Evolutionary conservation across 225 moss, liverwort and hornwort genomes (phyloP).

Genomic region (Lunularia cruciata): DNA sequence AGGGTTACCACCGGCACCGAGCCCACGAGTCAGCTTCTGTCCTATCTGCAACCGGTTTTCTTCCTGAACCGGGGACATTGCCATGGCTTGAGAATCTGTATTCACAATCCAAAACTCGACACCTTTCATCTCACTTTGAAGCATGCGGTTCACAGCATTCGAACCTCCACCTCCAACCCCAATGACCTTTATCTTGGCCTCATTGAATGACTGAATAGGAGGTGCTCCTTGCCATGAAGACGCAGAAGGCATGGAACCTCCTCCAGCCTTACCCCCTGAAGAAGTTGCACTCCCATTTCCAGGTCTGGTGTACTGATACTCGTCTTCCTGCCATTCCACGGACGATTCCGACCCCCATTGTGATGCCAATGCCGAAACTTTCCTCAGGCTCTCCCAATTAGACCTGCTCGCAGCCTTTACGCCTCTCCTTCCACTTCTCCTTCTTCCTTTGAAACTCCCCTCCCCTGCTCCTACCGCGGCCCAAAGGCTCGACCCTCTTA

Average conservation of each 20-base stretch:
- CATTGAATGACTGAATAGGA: constrained; percentile 59
- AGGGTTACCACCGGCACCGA: constrained; percentile 93
- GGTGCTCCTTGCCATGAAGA: constrained; percentile 37
- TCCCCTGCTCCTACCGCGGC: constrained; percentile 20
- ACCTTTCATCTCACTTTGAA: constrained; percentile 94
- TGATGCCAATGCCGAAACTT: constrained; percentile 40
- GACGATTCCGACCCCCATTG: constrained; percentile 47
- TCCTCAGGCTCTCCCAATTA: constrained; percentile 48
- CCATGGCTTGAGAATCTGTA: constrained; percentile 94
- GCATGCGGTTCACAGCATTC: constrained; percentile 93
- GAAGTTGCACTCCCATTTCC: constrained; percentile 40
- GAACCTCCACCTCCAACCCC: constrained; percentile 95
- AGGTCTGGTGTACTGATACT: constrained; percentile 36
- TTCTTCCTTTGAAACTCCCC: neutral
- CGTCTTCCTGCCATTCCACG: constrained; percentile 53
- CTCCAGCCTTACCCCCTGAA: constrained; percentile 19
- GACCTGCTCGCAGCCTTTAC: constrained; percentile 35
- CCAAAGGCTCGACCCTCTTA: constrained; percentile 17
- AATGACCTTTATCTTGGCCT: constrained; percentile 96
- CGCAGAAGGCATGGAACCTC: constrained; percentile 39
- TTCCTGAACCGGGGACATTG: constrained; percentile 77
- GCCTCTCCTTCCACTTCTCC: constrained; percentile 9
- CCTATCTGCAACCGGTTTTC: constrained; percentile 88
- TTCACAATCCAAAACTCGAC: constrained; percentile 99
- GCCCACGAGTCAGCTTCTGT: constrained; percentile 89